Base-by-base conservation (phyloP, 1,284 basidiomycete genomes). In the Microbotryomycetes sp. region DNA sequence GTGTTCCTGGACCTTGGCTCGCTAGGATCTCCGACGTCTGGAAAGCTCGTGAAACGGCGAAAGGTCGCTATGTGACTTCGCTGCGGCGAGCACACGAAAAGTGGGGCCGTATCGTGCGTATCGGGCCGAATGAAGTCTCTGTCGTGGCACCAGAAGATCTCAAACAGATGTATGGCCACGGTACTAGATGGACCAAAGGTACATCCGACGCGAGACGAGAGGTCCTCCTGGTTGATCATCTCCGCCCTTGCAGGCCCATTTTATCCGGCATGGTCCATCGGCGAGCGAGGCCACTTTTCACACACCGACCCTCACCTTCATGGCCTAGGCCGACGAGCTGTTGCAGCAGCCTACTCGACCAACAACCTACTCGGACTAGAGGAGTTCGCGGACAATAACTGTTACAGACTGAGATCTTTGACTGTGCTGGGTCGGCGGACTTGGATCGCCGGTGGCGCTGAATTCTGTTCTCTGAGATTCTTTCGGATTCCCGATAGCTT, bases 281-380 rank as follows among this genome's bases (percentile, higher is more conserved):
- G 61, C 6, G 59, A 64, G 18, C 70, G 69, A 16, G 69, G 67
- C 4, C 66, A 72, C 56, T 72, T 72, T 48, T 64, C 66, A 51
- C 69, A 72, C 50, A 61, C 65, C n/a, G 69, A 72, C 35, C 64
- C 69, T 9, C 61, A 70, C 24, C 59, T 62, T 45, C 71, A 72
- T 53, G 61, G 58, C 47, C 64, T 62, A 41, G 58, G 67, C 16
- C 63, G 71, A 18, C 26, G 71, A 23, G 65, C 65, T 3, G 65
- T 70, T 5, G 66, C 71, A 2, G 61, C 62, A 35, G 71, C 71
- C 5, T 72, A 72, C 57, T 68, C 65, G 53, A 67, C 71, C 57
- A 70, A 63, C 57, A 63, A 62, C 41, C 62, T 72, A 1, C 61
- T 68, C 35, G 66, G 67, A 45, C 69, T 72, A 26, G 71, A 72